phyloP scores from a whole-genome alignment of 2,329 filamentous ascomycete species.

The Chaetomiaceae sp. region DNA sequence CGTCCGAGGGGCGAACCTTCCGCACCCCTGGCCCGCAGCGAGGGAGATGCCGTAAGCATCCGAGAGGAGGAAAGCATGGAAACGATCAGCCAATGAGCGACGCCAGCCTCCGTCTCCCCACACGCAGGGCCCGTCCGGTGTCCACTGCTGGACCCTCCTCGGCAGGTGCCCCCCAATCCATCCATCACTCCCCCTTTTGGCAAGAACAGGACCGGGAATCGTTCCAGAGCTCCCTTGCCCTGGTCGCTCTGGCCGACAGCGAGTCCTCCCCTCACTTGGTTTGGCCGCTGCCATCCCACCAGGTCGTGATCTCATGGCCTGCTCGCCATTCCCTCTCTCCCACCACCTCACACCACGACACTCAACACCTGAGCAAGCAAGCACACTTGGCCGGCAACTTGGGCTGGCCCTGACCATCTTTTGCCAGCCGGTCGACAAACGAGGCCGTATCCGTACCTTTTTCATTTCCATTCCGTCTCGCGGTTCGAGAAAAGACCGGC shows the following conservation, averaged over 20 bases:
- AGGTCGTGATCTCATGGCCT: slow-evolving; percentile 25
- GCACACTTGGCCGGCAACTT: slow-evolving; percentile 21
- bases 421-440: slow-evolving; percentile 15
- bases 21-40: not conserved
- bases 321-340: slow-evolving; percentile 19
- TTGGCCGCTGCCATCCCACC: slow-evolving; percentile 21
- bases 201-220: slow-evolving; percentile 1
- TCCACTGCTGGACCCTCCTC: not conserved
- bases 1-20: slow-evolving; percentile 8
- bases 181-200: not conserved
- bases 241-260: slow-evolving; percentile 2
- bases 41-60: slow-evolving; percentile 24
- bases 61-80: slow-evolving; percentile 16
- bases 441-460: slow-evolving; percentile 6
- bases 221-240: not conserved
- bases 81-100: slow-evolving; percentile 17
- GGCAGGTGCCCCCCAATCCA: not conserved
- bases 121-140: slow-evolving; percentile 1
- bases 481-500: slow-evolving; percentile 18
- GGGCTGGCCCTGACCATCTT: slow-evolving; percentile 25
- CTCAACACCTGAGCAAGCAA: slow-evolving; percentile 13
- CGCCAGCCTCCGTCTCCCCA: slow-evolving; percentile 17
- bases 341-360: slow-evolving; percentile 22
- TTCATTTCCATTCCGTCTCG: slow-evolving; percentile 3
- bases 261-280: slow-evolving; percentile 12